phyloP scores from a whole-genome alignment of 2,329 filamentous ascomycete genomes.

The Calonectria leucothoes region DNA sequence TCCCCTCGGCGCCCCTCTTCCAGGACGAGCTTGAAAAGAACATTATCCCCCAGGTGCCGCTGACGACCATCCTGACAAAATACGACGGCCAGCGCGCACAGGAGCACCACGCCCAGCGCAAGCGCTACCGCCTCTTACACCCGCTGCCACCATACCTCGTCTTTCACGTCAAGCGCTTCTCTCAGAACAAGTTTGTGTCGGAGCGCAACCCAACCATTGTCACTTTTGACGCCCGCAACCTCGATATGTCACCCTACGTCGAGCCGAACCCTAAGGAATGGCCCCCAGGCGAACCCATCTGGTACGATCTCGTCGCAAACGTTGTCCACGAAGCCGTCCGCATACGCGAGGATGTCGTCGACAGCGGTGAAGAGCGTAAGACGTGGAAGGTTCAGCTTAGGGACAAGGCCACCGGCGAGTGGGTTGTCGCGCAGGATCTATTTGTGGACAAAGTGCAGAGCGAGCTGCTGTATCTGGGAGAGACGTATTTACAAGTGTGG shows the following conservation, averaged over 20 bases:
- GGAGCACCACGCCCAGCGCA: conserved; percentile 88
- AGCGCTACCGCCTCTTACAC: conserved; percentile 89
- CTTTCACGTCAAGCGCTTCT: conserved; percentile 98
- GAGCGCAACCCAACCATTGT: conserved; percentile 99
- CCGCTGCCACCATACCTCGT: conserved; percentile 91
- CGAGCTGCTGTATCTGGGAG: conserved; percentile 91
- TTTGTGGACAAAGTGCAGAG: conserved; percentile 91
- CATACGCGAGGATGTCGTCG: conserved; percentile 84
- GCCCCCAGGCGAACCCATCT: conserved; percentile 82
- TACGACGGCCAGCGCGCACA: conserved; percentile 91
- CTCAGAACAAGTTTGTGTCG: conserved; percentile 93
- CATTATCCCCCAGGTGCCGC: conserved; percentile 92
- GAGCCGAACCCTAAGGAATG: conserved; percentile 83
- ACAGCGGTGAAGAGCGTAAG: conserved; percentile 86
- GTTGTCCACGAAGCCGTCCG: conserved; percentile 88
- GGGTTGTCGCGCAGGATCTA: conserved; percentile 94
- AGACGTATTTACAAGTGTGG: conserved; percentile 97
- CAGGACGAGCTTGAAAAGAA: conserved; percentile 95
- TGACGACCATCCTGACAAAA: conserved; percentile 86
- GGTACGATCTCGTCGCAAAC: conserved; percentile 96
- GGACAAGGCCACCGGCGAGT: conserved; percentile 84
- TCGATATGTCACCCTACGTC: conserved; percentile 92
- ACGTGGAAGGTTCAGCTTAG: conserved; percentile 94
- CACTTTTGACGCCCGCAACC: conserved; percentile 85
- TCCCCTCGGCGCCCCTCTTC: conserved; percentile 92